A percentile compares a stretch with the other conserved stretches of the same genome.
phyloP scores from a whole-genome alignment of 805 yeast species.

The Candida yuanshanica region DNA sequence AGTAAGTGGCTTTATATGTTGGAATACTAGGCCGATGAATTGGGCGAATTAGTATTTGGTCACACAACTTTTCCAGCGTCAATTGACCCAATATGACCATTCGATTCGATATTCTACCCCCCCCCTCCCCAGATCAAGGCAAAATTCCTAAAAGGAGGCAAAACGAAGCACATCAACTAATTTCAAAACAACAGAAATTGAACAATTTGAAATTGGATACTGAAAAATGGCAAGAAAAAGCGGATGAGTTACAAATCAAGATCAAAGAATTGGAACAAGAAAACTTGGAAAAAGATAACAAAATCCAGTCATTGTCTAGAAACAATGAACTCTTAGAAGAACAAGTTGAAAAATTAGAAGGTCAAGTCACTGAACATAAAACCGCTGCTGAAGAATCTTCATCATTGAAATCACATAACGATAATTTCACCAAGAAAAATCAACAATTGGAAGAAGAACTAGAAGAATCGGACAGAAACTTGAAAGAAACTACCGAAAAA shows the following conservation, averaged over 20 bases:
- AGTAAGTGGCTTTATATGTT: too few relatives aligned
- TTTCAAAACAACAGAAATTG: slow-evolving; percentile 51
- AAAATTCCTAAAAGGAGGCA: slow-evolving; percentile 2
- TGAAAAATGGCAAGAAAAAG: slow-evolving; percentile 95
- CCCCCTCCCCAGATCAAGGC: slow-evolving; percentile 1
- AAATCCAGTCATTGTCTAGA: slow-evolving; percentile 86
- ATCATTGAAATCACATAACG: slow-evolving; percentile 83
- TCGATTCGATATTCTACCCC: too few relatives aligned
- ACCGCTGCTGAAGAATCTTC: slow-evolving; percentile 87
- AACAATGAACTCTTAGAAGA: slow-evolving; percentile 86
- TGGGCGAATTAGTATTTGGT: not conserved
- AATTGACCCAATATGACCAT: too few relatives aligned
- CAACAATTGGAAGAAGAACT: slow-evolving; percentile 84
- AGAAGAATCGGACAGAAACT: slow-evolving; percentile 84
- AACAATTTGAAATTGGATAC: slow-evolving; percentile 88
- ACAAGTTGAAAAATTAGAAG: slow-evolving; percentile 68
- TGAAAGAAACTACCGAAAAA: slow-evolving; percentile 90
- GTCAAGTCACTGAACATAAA: slow-evolving; percentile 68
- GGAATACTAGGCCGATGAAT: too few relatives aligned
- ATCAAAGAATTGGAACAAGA: slow-evolving; percentile 92
- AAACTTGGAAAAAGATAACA: slow-evolving; percentile 87
- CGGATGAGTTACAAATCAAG: slow-evolving; percentile 76
- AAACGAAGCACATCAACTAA: not conserved
- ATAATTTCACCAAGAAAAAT: slow-evolving; percentile 84
- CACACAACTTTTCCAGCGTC: too few relatives aligned